phyloP scores from a whole-genome alignment of 2,329 filamentous ascomycete species.

The Microsporum audouinii region DNA sequence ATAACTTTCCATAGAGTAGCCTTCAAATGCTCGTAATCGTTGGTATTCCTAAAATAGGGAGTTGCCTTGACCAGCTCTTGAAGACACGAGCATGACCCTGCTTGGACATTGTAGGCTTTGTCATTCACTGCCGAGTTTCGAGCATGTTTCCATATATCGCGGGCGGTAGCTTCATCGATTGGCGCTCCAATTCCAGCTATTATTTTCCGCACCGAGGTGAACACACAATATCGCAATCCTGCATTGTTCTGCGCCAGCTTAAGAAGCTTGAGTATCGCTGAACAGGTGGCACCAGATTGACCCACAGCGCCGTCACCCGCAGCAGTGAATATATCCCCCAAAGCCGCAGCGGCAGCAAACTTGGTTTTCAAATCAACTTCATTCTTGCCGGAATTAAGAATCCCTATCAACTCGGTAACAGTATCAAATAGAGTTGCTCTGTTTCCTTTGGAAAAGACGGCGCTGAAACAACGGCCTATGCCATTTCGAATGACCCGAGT shows the following conservation, averaged over 20 bases:
- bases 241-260: constrained; percentile 71
- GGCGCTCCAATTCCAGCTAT: constrained; percentile 62
- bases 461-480: constrained; percentile 69
- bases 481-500: constrained; percentile 85
- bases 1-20: constrained; percentile 73
- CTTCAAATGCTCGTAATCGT: constrained; percentile 83
- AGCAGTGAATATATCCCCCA: constrained; percentile 82
- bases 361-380: constrained; percentile 69
- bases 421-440: constrained; percentile 88
- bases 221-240: constrained; percentile 67
- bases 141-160: constrained; percentile 87
- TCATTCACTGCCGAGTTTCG: constrained; percentile 65
- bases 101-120: constrained; percentile 71
- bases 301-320: constrained; percentile 88
- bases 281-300: constrained; percentile 62
- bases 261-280: constrained; percentile 62
- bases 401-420: constrained; percentile 70
- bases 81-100: constrained; percentile 67
- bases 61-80: constrained; percentile 62
- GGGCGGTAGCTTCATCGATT: constrained; percentile 71
- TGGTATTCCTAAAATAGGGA: constrained; percentile 71
- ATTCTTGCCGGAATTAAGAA: constrained; percentile 61
- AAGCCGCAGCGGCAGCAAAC: constrained; percentile 75
- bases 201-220: constrained; percentile 64
- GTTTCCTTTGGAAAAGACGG: constrained; percentile 74